Conservation (phyloP, 2,329 filamentous ascomycete species). For the Penicillium sp. region DNA sequence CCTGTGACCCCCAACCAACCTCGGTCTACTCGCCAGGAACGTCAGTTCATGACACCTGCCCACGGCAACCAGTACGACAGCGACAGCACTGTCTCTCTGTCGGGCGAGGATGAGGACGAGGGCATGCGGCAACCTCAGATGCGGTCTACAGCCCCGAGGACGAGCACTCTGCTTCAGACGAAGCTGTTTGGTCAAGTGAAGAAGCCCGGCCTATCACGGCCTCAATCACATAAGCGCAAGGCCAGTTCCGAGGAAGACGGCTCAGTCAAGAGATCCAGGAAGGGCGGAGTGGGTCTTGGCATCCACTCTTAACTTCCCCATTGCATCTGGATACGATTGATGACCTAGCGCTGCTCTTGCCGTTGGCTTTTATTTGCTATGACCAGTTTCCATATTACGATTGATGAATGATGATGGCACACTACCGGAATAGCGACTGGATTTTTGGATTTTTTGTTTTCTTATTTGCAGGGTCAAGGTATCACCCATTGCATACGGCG, state of each 20-base stretch:
- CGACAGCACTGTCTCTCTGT: conserved; percentile 78
- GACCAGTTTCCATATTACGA: conserved; percentile 16
- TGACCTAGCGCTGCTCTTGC: conserved; percentile 19
- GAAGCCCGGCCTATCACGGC: conserved; percentile 48
- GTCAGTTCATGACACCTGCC: conserved; percentile 57
- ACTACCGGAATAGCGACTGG: conserved; percentile 10
- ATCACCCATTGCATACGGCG: conserved; percentile 14
- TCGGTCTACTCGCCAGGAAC: conserved; percentile 48
- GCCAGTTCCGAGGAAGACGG: conserved; percentile 35
- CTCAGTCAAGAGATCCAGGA: conserved; percentile 49
- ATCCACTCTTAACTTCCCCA: conserved; percentile 39
- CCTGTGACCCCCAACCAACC: conserved; percentile 67
- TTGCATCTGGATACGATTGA: conserved; percentile 23
- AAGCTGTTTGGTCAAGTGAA: conserved; percentile 61
- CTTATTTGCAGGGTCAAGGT: not conserved
- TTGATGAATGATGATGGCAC: conserved; percentile 18
- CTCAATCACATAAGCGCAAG: conserved; percentile 37
- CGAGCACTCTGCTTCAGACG: conserved; percentile 52
- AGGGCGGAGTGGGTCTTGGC: conserved; percentile 52
- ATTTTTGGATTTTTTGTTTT: conserved; percentile 6
- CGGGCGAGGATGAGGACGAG: conserved; percentile 55
- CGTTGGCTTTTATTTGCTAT: conserved; percentile 15
- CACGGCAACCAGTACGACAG: conserved; percentile 58
- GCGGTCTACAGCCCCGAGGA: conserved; percentile 37
- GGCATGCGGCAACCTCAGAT: conserved; percentile 9